A percentile compares a stretch with the other conserved stretches of the same genome.
These are phyloP conservation scores for Solanum chilense DNA, from an alignment of 257 asterid genomes.

Conservation along the genomic window DNA sequence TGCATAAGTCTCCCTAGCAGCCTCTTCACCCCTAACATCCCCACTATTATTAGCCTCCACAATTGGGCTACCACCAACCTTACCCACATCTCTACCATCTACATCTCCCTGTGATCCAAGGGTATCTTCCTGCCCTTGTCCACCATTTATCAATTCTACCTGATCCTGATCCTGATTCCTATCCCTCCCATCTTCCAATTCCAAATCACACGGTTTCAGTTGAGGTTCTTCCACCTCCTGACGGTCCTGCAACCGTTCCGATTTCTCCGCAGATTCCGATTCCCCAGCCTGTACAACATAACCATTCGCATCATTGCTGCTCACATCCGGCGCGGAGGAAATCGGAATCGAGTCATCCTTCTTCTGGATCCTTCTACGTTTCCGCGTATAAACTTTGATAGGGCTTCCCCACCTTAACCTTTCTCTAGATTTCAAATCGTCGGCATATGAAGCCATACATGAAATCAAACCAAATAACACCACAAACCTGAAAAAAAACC, in stretches of 20 bases:
- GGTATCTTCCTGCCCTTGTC: not conserved
- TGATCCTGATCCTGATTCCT: not conserved
- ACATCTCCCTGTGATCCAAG: not conserved
- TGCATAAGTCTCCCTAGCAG: not conserved
- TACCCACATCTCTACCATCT: not conserved
- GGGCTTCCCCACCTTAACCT: conserved; percentile 25
- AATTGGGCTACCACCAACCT: not conserved
- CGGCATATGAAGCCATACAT: conserved; percentile 50
- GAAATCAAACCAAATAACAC: not conserved
- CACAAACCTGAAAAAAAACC: not conserved
- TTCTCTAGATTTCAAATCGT: conserved; percentile 23
- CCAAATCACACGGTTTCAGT: not conserved
- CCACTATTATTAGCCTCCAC: not conserved
- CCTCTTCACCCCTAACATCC: not conserved
- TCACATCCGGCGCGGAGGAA: not conserved
- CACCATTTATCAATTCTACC: not conserved
- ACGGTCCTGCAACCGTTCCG: not conserved
- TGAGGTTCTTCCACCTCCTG: not conserved
- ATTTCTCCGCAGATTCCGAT: not conserved
- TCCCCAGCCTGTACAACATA: not conserved
- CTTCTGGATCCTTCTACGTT: conserved; percentile 1
- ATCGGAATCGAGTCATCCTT: not conserved
- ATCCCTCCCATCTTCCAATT: not conserved
- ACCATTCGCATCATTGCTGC: not conserved
- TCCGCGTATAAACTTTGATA: conserved; percentile 40